Evolutionary conservation across 345 rosid genomes (phyloP).

Genomic region (Lepidium africanum): DNA sequence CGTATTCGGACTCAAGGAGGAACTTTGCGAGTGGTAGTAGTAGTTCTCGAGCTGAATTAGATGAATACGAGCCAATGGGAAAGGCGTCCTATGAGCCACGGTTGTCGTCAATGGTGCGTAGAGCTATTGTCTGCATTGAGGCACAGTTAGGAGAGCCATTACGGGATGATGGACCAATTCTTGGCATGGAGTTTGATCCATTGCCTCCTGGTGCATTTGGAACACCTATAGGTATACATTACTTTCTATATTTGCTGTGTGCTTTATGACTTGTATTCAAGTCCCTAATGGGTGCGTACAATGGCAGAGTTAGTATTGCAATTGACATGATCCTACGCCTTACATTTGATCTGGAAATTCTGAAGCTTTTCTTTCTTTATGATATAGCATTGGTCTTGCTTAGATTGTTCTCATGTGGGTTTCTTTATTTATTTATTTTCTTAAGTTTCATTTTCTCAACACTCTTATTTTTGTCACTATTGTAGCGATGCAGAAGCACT

Average conservation of each 20-base stretch:
- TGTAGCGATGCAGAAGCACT: slow-evolving; percentile 48
- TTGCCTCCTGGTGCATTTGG: slow-evolving; percentile 98
- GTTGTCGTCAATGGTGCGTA: slow-evolving; percentile 67
- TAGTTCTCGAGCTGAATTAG: slow-evolving; percentile 36
- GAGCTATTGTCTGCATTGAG: slow-evolving; percentile 92
- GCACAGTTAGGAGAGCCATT: slow-evolving; percentile 90
- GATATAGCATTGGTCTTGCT: neutral
- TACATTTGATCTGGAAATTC: neutral
- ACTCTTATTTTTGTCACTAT: slow-evolving; percentile 8
- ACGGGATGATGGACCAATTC: slow-evolving; percentile 94
- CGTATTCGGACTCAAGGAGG: slow-evolving; percentile 52
- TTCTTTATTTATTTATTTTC: neutral
- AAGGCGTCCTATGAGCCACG: slow-evolving; percentile 59
- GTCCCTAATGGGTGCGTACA: neutral
- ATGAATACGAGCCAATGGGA: slow-evolving; percentile 38
- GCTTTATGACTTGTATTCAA: neutral
- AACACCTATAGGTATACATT: slow-evolving; percentile 62
- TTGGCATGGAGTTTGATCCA: slow-evolving; percentile 95
- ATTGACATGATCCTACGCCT: neutral
- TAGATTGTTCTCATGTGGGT: neutral
- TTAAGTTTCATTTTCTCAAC: neutral
- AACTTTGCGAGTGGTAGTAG: slow-evolving; percentile 22
- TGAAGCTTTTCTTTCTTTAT: neutral
- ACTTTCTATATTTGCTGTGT: slow-evolving; percentile 2
- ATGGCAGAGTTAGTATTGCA: neutral